phyloP scores from a whole-genome alignment of 495 filamentous ascomycete genomes.

The Aspergillus nanangensis region DNA sequence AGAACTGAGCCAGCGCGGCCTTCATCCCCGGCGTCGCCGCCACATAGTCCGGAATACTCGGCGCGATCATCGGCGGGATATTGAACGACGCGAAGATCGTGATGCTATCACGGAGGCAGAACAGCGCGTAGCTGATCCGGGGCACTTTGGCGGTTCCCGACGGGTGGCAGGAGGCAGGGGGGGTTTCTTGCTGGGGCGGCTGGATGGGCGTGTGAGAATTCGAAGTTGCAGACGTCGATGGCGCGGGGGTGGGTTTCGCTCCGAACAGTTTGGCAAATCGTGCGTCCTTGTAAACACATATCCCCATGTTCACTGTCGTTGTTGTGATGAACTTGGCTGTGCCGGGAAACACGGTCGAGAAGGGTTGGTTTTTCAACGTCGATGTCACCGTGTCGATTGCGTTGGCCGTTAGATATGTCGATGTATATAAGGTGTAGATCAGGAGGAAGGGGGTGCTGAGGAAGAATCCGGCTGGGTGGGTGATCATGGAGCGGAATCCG shows the following conservation, averaged over 20 bases:
- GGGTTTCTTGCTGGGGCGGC: neutral
- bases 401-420: conserved; percentile 91
- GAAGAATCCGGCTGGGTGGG: conserved; percentile 66
- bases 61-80: conserved; percentile 70
- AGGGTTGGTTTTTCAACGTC: conserved; percentile 53
- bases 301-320: conserved; percentile 75
- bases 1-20: conserved; percentile 70
- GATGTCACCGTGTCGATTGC: conserved; percentile 75
- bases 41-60: conserved; percentile 35
- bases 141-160: conserved; percentile 28
- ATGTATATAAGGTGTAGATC: conserved; percentile 83
- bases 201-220: conserved; percentile 29
- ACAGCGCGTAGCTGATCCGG: conserved; percentile 64
- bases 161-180: conserved; percentile 20
- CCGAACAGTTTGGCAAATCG: conserved; percentile 83
- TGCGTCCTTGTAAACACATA: conserved; percentile 92
- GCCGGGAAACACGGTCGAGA: conserved; percentile 62
- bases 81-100: conserved; percentile 96
- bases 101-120: conserved; percentile 78
- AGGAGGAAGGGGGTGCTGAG: conserved; percentile 78
- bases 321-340: conserved; percentile 81
- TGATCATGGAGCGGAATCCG: conserved; percentile 60
- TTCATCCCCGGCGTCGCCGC: conserved; percentile 50
- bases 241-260: conserved; percentile 18
- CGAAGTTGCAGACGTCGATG: conserved; percentile 3